Evolutionary conservation across 306 rosid species (phyloP).

Genomic region (Vigna radiata): DNA sequence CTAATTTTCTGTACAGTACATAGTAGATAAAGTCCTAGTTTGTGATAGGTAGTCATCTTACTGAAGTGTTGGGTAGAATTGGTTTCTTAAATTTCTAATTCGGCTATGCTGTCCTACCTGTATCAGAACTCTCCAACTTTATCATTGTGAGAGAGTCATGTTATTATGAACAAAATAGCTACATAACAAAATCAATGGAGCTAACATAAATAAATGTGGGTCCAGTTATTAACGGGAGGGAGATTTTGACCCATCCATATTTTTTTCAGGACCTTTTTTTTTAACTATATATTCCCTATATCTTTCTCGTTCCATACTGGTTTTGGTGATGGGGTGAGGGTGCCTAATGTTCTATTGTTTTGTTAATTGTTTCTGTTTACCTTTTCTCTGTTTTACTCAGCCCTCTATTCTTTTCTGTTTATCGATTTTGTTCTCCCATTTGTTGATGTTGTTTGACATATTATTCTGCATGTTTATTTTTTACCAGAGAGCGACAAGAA

Average conservation of each 20-base stretch:
- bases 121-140: too few species aligned
- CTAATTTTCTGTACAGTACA: neutral
- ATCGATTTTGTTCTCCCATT: neutral
- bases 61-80: neutral
- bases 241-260: too few species aligned
- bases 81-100: neutral
- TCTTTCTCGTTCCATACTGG: neutral
- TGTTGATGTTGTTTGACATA: neutral
- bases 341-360: neutral
- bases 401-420: neutral
- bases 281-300: too few species aligned
- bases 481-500: constrained; percentile 66
- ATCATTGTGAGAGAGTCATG: too few species aligned
- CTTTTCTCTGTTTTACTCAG: constrained; percentile 9
- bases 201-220: too few species aligned
- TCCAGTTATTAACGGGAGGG: too few species aligned
- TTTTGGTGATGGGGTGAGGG: constrained; percentile 7
- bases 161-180: too few species aligned
- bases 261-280: too few species aligned
- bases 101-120: neutral
- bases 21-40: neutral
- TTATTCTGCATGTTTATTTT: constrained; percentile 21
- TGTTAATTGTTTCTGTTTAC: neutral
- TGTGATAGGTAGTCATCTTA: constrained; percentile 27
- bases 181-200: too few species aligned